These are phyloP conservation scores for Boletus sp. DNA, from an alignment of 1,284 basidiomycete species.

Conservation along the genomic window DNA sequence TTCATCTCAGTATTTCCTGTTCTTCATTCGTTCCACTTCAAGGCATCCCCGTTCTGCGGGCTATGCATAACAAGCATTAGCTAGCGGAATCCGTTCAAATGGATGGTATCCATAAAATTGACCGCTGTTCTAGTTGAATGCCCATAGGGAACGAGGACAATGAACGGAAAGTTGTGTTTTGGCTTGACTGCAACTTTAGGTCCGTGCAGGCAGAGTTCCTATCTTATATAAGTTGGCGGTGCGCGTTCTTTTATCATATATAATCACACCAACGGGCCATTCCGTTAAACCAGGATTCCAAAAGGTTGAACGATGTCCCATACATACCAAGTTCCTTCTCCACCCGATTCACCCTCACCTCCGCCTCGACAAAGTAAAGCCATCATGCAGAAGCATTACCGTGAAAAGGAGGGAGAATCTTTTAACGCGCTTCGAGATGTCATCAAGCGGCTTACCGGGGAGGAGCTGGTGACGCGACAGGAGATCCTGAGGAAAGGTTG, in stretches of 20 bases:
- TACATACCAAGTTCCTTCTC: not conserved
- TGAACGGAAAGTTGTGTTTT: not conserved
- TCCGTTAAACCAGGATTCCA: not conserved
- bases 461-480: constrained; percentile 18
- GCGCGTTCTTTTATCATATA: not conserved
- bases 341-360: not conserved
- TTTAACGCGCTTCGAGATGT: constrained; percentile 11
- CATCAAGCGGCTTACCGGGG: constrained; percentile 18
- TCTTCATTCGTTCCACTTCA: not conserved
- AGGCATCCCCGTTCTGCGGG: not conserved
- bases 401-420: constrained; percentile 19
- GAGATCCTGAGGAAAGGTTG: constrained; percentile 25
- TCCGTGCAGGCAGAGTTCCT: not conserved
- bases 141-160: not conserved
- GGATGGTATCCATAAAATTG: not conserved
- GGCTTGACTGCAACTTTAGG: not conserved
- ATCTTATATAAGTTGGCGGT: not conserved
- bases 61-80: not conserved
- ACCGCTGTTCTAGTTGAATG: not conserved
- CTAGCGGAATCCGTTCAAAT: not conserved
- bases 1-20: not conserved
- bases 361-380: constrained; percentile 10
- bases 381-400: constrained; percentile 20
- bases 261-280: not conserved
- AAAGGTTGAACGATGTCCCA: not conserved